phyloP scores from a whole-genome alignment of 1,284 basidiomycete genomes.

The Tylopilus sp. region DNA sequence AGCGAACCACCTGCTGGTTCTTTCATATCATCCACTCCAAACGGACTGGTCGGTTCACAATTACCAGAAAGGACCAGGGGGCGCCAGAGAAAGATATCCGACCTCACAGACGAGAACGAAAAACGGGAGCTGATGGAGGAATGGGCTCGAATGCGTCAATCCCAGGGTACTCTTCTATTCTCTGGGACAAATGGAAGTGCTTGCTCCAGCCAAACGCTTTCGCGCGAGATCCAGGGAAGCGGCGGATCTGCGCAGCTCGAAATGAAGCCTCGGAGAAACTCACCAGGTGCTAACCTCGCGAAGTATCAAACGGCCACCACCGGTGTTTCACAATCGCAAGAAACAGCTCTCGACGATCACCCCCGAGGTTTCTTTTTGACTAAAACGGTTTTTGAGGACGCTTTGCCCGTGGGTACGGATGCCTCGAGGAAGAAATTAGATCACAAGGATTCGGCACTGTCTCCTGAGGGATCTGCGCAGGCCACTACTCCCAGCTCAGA shows the following conservation, averaged over 20 bases:
- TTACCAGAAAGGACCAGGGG: conserved; percentile 14
- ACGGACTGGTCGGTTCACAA: conserved; percentile 1
- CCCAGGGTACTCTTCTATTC: conserved; percentile 21
- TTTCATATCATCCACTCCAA: conserved; percentile 2
- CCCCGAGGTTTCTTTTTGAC: neutral
- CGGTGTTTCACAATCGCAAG: conserved; percentile 2
- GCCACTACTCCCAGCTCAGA: neutral
- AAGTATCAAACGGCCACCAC: conserved; percentile 1
- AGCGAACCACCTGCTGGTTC: conserved; percentile 5
- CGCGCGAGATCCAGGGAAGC: neutral
- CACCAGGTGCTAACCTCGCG: neutral
- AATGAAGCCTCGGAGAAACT: neutral
- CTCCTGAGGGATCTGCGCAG: conserved; percentile 3
- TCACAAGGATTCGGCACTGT: neutral
- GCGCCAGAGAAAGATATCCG: conserved; percentile 11
- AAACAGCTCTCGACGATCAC: conserved; percentile 1
- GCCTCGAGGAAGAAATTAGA: neutral
- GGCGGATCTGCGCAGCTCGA: neutral
- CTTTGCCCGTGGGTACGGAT: neutral
- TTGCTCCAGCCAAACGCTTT: neutral
- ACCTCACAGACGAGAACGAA: conserved; percentile 22
- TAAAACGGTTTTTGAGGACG: neutral
- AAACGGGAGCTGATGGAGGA: conserved; percentile 28
- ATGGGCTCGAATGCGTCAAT: conserved; percentile 31
- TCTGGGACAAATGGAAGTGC: conserved; percentile 8